These are phyloP conservation scores for Apiospora sp. DNA, from an alignment of 2,329 filamentous ascomycete species.

Conservation along the genomic window DNA sequence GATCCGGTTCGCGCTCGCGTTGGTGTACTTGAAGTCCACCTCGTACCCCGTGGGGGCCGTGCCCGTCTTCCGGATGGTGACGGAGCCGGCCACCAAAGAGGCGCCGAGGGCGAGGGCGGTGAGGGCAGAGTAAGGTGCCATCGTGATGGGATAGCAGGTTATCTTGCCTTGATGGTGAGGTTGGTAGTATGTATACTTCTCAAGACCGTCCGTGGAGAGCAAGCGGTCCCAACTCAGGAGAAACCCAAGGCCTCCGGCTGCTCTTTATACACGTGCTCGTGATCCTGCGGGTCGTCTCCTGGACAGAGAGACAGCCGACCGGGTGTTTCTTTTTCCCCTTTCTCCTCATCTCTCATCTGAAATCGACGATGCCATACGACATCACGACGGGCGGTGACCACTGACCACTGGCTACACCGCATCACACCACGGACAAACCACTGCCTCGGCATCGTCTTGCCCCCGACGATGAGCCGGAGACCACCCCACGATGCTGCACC, in stretches of 20 bases:
- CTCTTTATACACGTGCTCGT: neutral
- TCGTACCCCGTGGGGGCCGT: slow-evolving; percentile 25
- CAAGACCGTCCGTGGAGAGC: neutral
- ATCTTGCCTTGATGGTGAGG: neutral
- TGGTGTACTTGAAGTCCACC: slow-evolving; percentile 26
- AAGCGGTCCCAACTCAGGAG: neutral
- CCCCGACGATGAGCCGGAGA: neutral
- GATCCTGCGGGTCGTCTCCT: neutral
- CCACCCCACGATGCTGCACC: neutral
- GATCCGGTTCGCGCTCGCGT: slow-evolving; percentile 22
- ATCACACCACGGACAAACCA: neutral
- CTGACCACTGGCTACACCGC: neutral
- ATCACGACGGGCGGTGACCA: neutral
- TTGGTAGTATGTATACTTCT: neutral
- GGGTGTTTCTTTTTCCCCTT: neutral
- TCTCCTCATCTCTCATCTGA: slow-evolving; percentile 15
- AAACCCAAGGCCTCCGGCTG: neutral
- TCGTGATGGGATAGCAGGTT: neutral
- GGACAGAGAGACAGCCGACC: too few species aligned
- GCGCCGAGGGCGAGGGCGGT: slow-evolving; percentile 9
- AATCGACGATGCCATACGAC: slow-evolving; percentile 8
- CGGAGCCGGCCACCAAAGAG: slow-evolving; percentile 18
- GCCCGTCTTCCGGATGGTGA: slow-evolving; percentile 25
- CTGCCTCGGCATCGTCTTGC: neutral
- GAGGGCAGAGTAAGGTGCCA: slow-evolving; percentile 12